Evolutionary conservation across 805 yeast genomes (phyloP), one percentile per base, ranked within the genome.

Genomic region (Candida wancherniae): DNA sequence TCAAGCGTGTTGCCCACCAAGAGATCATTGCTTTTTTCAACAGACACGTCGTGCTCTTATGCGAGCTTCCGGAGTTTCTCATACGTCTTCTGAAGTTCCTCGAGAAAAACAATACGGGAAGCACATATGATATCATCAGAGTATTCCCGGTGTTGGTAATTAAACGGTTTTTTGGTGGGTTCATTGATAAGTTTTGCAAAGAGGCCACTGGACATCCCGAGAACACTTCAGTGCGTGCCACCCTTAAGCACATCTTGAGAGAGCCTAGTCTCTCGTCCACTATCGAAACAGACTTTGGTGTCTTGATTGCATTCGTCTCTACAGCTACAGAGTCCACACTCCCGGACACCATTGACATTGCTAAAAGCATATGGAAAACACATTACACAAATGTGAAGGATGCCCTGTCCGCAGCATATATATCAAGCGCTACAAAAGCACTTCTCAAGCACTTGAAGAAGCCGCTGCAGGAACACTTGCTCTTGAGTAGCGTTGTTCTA

Each of bases 201-300:
- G 29, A 27, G 6, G 35, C 39, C 4, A 9, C 29, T n/a, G 19
- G 17, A 10, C 10, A 29, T 9, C 33, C 37, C 5, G 24, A 26
- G 2, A 20, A 24, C 9, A 5, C 22, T 10, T 13, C 11, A 1
- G 15, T 52, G 10, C 38, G 51, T 19, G 34, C 41, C 3, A 38
- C 61, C 2, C 45, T 77, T n/a, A 16, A 40, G 3, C 69, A 67
- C 34, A 41, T 77, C 9, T 49, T 77, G 17, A 45, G 50, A 7
- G 61, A 68, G 7, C 83, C 84, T 5, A 71, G 82, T 0, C 72
- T 65, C 46, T 73, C 59, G 43, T 69, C 84, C 0, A 42, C 46
- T 1, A 41, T 80, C 9, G 88, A 80, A 48, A 48, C 56, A 1
- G 61, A 72, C 25, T 43, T 63, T 18, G 28, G 44, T 1, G 27